These are phyloP conservation scores for Leishmania major DNA, from an alignment of 208 protist species.

Conservation along the genomic window DNA sequence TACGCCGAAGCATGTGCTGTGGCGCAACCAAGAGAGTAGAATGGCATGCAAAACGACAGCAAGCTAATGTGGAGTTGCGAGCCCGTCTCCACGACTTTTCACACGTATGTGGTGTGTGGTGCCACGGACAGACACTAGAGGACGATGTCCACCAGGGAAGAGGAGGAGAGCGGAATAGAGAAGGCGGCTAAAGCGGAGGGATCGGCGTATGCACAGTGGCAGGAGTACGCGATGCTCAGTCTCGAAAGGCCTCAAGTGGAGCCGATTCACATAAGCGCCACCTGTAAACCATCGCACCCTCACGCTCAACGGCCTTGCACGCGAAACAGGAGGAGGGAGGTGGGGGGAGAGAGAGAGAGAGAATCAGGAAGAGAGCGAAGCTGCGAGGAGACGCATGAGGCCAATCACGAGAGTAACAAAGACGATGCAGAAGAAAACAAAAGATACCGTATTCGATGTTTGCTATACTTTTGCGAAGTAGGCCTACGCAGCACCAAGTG, in stretches of 20 bases:
- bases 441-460: background rate
- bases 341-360: background rate
- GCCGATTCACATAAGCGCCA: background rate
- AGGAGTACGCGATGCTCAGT: background rate
- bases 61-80: background rate
- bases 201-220: background rate
- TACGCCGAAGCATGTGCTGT: constrained; percentile 21
- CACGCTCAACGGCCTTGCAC: background rate
- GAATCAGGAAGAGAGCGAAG: background rate
- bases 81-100: background rate
- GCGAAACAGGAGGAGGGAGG: background rate
- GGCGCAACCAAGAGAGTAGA: background rate
- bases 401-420: background rate
- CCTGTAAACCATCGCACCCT: background rate
- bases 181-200: background rate
- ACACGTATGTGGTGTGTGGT: background rate
- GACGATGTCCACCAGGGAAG: background rate
- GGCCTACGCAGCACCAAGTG: background rate
- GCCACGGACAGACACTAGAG: background rate
- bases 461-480: background rate
- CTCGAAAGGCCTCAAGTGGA: background rate
- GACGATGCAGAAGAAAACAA: background rate
- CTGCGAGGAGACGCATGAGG: background rate
- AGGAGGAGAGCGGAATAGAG: background rate
- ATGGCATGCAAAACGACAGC: background rate